Conservation (phyloP, 345 rosid genomes). For the Toxicodendron radicans region DNA sequence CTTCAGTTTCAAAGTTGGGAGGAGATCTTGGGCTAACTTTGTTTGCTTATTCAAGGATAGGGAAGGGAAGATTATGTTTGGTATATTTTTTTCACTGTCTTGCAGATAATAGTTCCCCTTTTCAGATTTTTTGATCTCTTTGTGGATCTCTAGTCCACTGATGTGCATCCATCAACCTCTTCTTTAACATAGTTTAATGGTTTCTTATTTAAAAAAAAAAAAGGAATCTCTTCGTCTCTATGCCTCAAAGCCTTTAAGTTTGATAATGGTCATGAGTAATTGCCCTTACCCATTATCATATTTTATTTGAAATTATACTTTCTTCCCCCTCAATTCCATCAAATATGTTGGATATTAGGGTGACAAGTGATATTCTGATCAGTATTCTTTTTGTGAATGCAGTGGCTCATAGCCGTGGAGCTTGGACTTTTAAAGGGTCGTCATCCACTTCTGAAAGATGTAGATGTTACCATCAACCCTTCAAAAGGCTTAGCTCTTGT, state of each 20-base stretch:
- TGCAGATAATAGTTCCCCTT: too few relatives aligned
- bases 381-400: slow-evolving; percentile 26
- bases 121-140: too few relatives aligned
- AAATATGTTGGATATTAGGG: neutral
- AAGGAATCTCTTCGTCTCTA: too few relatives aligned
- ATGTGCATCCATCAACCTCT: too few relatives aligned
- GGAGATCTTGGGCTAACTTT: too few relatives aligned
- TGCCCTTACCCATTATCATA: neutral
- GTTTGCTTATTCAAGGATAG: too few relatives aligned
- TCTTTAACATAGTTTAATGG: too few relatives aligned
- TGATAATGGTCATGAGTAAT: neutral
- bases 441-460: slow-evolving; percentile 87
- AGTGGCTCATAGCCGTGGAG: slow-evolving; percentile 96
- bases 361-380: slow-evolving; percentile 21
- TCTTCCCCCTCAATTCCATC: neutral
- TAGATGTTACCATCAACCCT: slow-evolving; percentile 76
- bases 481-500: slow-evolving; percentile 50
- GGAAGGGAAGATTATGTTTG: too few relatives aligned
- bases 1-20: too few relatives aligned
- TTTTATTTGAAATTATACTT: neutral
- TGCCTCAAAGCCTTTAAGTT: neutral
- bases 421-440: slow-evolving; percentile 97
- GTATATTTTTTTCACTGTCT: too few relatives aligned
- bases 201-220: too few relatives aligned
- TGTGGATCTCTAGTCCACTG: too few relatives aligned